phyloP scores from a whole-genome alignment of 2,329 filamentous ascomycete genomes.

The Calonectria multiphialidica region DNA sequence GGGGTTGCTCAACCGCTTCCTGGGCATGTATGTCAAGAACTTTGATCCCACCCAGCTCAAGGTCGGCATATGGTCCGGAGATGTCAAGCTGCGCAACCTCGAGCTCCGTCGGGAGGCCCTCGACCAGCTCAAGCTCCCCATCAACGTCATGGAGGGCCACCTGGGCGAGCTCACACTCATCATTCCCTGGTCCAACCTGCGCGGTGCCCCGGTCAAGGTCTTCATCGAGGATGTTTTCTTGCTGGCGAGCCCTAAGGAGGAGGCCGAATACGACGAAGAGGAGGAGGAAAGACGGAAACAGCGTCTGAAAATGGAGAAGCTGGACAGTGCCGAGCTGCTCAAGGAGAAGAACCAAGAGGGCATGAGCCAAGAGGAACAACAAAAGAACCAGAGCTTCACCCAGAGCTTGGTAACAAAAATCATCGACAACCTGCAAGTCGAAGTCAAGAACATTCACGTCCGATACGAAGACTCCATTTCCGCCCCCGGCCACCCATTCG shows the following conservation, averaged over 20 bases:
- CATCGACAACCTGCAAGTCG: constrained; percentile 97
- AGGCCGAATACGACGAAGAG: constrained; percentile 91
- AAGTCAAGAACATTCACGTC: constrained; percentile 97
- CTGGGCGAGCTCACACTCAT: constrained; percentile 90
- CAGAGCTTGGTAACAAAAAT: constrained; percentile 96
- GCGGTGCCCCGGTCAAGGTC: constrained; percentile 93
- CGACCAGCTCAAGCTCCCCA: constrained; percentile 94
- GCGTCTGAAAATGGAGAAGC: constrained; percentile 97
- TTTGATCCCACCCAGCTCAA: constrained; percentile 98
- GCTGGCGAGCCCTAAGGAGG: constrained; percentile 93
- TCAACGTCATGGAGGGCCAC: constrained; percentile 97
- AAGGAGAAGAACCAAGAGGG: constrained; percentile 94
- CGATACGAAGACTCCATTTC: constrained; percentile 98
- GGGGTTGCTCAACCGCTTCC: constrained; percentile 96
- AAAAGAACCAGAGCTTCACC: constrained; percentile 98
- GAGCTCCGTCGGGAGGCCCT: constrained; percentile 95
- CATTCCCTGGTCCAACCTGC: constrained; percentile 97
- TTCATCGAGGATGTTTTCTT: constrained; percentile 98
- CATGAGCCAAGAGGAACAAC: constrained; percentile 93
- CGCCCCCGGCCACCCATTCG: constrained; percentile 93
- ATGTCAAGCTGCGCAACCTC: constrained; percentile 94
- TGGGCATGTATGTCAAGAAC: constrained; percentile 99
- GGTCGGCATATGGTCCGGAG: constrained; percentile 98
- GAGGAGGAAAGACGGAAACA: constrained; percentile 91
- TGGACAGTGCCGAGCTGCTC: constrained; percentile 94